A percentile compares a stretch with the other conserved stretches of the same genome.
Conservation (phyloP, 768 basidiomycete genomes). For the Collybiopsis luxurians region DNA sequence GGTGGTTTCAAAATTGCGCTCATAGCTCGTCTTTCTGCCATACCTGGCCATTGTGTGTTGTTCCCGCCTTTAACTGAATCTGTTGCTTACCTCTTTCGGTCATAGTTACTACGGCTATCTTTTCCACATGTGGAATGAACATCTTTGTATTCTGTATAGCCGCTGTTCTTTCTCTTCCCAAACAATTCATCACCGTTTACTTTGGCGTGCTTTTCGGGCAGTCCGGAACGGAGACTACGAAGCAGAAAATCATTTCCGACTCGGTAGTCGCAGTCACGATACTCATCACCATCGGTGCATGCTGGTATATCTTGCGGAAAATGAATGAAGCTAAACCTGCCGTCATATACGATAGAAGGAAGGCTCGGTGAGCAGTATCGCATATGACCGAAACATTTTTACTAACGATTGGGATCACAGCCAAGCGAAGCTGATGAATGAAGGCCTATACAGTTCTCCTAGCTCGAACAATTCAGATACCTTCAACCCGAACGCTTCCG, state of each 20-base stretch:
- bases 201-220: conserved; percentile 78
- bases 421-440: conserved; percentile 48
- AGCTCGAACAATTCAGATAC: conserved; percentile 8
- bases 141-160: conserved; percentile 77
- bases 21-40: conserved; percentile 74
- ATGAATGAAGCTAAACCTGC: conserved; percentile 68
- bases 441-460: conserved; percentile 10
- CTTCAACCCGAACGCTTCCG: conserved; percentile 31
- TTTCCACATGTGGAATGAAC: conserved; percentile 86
- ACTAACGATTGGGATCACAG: conserved; percentile 26
- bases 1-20: conserved; percentile 87
- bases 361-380: conserved; percentile 51
- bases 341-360: conserved; percentile 68
- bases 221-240: conserved; percentile 35
- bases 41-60: conserved; percentile 79
- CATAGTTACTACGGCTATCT: conserved; percentile 85
- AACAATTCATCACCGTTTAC: conserved; percentile 91
- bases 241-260: conserved; percentile 66
- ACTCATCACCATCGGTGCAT: conserved; percentile 69
- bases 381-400: conserved; percentile 1
- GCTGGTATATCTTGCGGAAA: conserved; percentile 78
- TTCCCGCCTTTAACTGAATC: not conserved
- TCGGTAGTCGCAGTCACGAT: conserved; percentile 65
- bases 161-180: conserved; percentile 80
- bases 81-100: not conserved